Conservation (phyloP, 768 basidiomycete species). For the Amanita exitialis region DNA sequence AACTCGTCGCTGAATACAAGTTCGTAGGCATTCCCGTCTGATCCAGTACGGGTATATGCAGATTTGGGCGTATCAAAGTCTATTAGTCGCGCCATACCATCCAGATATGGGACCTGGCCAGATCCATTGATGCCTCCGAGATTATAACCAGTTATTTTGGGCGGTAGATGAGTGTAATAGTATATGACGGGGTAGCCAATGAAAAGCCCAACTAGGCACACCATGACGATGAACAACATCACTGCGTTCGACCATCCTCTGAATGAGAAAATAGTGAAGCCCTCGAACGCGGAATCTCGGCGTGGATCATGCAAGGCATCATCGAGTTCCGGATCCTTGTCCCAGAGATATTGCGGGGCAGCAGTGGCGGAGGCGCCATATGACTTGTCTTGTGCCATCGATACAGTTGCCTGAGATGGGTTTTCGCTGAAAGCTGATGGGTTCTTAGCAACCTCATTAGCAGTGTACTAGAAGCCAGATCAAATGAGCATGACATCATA, state of each 20-base stretch:
- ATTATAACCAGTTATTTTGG: conserved; percentile 52
- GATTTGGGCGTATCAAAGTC: conserved; percentile 65
- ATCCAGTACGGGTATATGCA: conserved; percentile 47
- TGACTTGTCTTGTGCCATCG: conserved; percentile 20
- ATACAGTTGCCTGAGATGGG: conserved; percentile 29
- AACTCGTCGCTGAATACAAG: conserved; percentile 87
- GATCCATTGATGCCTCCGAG: conserved; percentile 82
- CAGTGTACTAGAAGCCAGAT: conserved; percentile 41
- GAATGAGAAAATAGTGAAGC: conserved; percentile 63
- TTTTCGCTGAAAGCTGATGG: conserved; percentile 46
- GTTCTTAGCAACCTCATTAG: conserved; percentile 34
- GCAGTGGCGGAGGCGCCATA: conserved; percentile 28
- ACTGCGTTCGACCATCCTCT: conserved; percentile 80
- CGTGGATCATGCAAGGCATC: conserved; percentile 80
- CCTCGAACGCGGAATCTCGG: conserved; percentile 57
- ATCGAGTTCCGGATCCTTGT: conserved; percentile 81
- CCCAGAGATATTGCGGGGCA: conserved; percentile 68
- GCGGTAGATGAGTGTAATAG: conserved; percentile 29
- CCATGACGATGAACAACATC: conserved; percentile 58
- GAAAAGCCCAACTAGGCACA: conserved; percentile 69
- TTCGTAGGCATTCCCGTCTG: conserved; percentile 69
- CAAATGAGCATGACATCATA: conserved; percentile 8
- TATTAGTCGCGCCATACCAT: conserved; percentile 57
- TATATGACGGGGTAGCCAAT: conserved; percentile 82
- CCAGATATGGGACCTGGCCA: conserved; percentile 78